A percentile compares a stretch with the other conserved stretches of the same genome.
Evolutionary conservation across 768 basidiomycete species (phyloP).

Genomic region (Lentinula detonsa): DNA sequence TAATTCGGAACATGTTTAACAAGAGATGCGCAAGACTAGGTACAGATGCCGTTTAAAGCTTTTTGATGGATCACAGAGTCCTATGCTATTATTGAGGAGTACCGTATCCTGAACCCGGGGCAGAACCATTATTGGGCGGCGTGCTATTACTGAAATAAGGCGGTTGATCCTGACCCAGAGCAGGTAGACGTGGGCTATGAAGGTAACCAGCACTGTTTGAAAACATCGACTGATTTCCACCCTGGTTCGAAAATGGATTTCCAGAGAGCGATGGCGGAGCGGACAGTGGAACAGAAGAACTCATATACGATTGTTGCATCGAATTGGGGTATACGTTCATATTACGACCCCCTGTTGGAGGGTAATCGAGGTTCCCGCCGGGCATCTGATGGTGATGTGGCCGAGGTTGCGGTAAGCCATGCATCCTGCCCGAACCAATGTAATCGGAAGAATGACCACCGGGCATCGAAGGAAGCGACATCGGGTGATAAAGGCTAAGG

Average conservation of each 20-base stretch:
- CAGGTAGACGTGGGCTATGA: conserved; percentile 29
- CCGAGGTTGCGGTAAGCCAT: conserved; percentile 17
- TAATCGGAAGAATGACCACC: conserved; percentile 26
- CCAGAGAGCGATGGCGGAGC: conserved; percentile 44
- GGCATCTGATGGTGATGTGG: conserved; percentile 26
- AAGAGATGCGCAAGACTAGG: conserved; percentile 1
- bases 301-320: conserved; percentile 24
- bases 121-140: conserved; percentile 19
- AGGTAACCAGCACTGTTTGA: conserved; percentile 15
- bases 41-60: conserved; percentile 5
- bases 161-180: conserved; percentile 18
- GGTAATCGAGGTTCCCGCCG: conserved; percentile 37
- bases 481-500: conserved; percentile 72
- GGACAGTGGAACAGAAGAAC: conserved; percentile 44
- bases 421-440: conserved; percentile 6
- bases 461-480: conserved; percentile 64
- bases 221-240: conserved; percentile 26
- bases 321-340: conserved; percentile 16
- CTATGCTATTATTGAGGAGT: conserved; percentile 9
- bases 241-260: conserved; percentile 34
- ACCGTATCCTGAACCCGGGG: conserved; percentile 10
- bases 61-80: background rate
- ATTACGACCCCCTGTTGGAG: conserved; percentile 17
- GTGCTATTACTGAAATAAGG: conserved; percentile 32
- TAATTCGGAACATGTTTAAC: background rate